Evolutionary conservation across 2,329 filamentous ascomycete species (phyloP), one percentile per base, ranked within the genome.

Genomic region (Ramularia endophylla): DNA sequence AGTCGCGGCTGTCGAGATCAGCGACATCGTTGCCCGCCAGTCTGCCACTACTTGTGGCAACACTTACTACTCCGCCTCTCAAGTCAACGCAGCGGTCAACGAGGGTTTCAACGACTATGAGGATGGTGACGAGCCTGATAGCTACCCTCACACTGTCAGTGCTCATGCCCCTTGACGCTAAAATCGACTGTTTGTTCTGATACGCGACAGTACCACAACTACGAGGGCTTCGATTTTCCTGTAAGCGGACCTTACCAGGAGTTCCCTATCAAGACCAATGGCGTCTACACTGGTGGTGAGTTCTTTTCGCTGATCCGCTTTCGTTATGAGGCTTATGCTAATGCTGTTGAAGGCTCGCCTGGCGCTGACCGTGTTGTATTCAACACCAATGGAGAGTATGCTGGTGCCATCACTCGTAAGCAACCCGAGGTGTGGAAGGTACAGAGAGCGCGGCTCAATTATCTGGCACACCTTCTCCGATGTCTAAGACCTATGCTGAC

Each of bases 291-390:
- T 43, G 79, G 80, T 35, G 74, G 73, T 76, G 31, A 46, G 52
- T 50, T 35, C 29, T 29, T 16, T 29, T 17, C 16, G 16, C 12
- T 33, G 25, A 9, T 20, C 13, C 12, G 22, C 25, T 16, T 18
- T 42, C 27, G 5, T 19, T 17, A 41, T 27, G 20, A 17, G 36
- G 22, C 27, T 20, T 28, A 25, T 31, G 16, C 42, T 44, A 38
- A 20, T 27, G 17, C 11, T 34, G 20, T 35, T 74, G 16, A 18
- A 54, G 77, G 78, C 17, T 74, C 73, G 1, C 82, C 82, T 1
- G 81, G 82, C 27, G 65, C 82, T 13, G 81, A 85, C 58, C 77
- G 82, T 36, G 77, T 85, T 39, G 63, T 83, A 22, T 78, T 85
- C 65, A 81, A 78, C 56, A 67, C 56, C 0, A 46, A 63, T 12